Base-by-base conservation (phyloP, 306 rosid species). In the Lithocarpus polystachyus region DNA sequence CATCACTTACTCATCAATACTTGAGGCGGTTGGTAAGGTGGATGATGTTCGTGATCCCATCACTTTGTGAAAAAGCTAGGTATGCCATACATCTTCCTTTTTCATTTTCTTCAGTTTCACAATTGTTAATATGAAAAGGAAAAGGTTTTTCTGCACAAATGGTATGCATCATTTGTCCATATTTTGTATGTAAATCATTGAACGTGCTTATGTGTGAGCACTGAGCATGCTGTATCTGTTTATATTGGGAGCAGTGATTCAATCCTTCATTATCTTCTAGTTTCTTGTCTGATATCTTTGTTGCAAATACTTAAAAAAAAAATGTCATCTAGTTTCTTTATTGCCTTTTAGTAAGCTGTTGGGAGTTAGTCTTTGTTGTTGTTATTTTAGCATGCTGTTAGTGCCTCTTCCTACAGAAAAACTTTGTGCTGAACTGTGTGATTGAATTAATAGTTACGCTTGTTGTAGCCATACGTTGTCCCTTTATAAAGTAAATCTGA, bases 21-120 rank as follows among this genome's bases (percentile, higher is more conserved):
- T 95, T 9, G 96, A 95, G 85, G 99, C 97, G n/a, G 96, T 95
- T 53, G 99, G 98, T 79, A 95, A 87, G 86, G 90, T 92, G 65
- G 95, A 95, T 82, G 96, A 88, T 64, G 91, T 82, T 59, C 56
- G 56, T 28, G 59, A 72, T 73, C 61, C 61, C 22, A 9, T 43
- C 72, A 31, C 73, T 45, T 60, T 29, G 22, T 73, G 53, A 53
- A 56, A 22, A 77, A n/a, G 22, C 75, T 71, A 26, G 83, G 80
- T 69, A 74, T 74, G 79, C 24, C 45, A 51, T 68, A 73, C 40
- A 6, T 64, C 2, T 48, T 68, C 71, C 40, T 18, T 35, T 10
- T 23, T 52, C 29, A 69, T 67, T 82, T 40, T 40, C 45, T 40
- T 40, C 12, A 52, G 67, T 54, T 45, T 68, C 48, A 52, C 37